Evolutionary conservation across 768 basidiomycete species (phyloP), one percentile per base, ranked within the genome.

Genomic region (Porphyrellus cyaneotinctus): DNA sequence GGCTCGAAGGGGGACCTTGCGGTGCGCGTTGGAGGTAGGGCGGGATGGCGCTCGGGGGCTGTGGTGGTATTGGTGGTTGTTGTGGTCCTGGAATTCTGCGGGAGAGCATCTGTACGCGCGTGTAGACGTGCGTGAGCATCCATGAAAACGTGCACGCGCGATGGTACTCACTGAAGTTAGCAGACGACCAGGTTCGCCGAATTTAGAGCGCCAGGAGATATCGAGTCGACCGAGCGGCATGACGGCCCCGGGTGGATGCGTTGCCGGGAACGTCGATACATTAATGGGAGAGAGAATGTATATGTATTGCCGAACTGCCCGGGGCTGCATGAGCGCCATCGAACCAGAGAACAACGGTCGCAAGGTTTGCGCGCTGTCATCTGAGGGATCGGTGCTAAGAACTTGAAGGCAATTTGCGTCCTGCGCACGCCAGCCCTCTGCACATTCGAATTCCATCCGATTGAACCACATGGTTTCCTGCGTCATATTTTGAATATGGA

Each of bases 401-500:
- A 28, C 26, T 28, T 28, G 26, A 7, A 78, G 52, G 11, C 72
- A 47, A 56, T 87, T 88, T 6, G 68, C 74, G 56, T 89, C 84
- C 46, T 76, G 63, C 10, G 75, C 79, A 22, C 72, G 67, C 88
- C 87, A 87, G 5, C 78, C 80, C 11, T 84, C 85, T 8, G 81
- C 78, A 44, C 82, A 80, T 51, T 91, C 88, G 51, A 97, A 82
- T 11, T 75, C 70, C 78, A 97, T 87, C n/a, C 78, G 80, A 58
- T 91, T 86, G 54, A 91, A 89, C 74, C 78, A 83, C 72, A 94
- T 78, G 2, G 85, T 77, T 14, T 85, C 83, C 49, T 82, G 79
- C 0, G 88, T 91, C 51, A 88, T 73, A 61, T 97, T 97, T 64
- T 95, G 92, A 12, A 95, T 84, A 63, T 95, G 91, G 4, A 95